Evolutionary conservation across 1,284 basidiomycete species (phyloP), one percentile per base, ranked within the genome.

Genomic region (Boletus sp.): DNA sequence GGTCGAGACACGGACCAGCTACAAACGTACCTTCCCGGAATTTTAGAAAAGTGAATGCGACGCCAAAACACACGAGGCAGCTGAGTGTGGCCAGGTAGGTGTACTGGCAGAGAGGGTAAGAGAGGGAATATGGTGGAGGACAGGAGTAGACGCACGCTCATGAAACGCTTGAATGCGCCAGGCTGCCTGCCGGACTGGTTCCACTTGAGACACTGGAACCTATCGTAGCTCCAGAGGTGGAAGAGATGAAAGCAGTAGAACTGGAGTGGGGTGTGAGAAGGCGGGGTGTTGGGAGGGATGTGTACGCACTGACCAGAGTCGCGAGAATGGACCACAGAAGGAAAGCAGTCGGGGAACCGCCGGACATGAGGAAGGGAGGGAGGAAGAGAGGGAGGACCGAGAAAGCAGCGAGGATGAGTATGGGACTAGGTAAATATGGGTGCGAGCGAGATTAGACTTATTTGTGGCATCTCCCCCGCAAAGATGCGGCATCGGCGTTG

Each of bases 161-260:
- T 88, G 61, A 88, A 73, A 48, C 85, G 76, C 68, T 84, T 88
- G 74, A 88, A 88, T 16, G 85, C 79, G 47, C 86, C 85, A 49
- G 82, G 83, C 62, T 84, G 83, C 43, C 83, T 74, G 34, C 83
- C 83, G 20, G 80, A 74, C 55, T 72, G 52, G 51, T 65, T 72
- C 86, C 85, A 88, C 65, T 70, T 75, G 43, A 88, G 66, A 64
- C 86, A 88, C 51, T 78, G 73, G 65, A 88, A 84, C 53, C 67
- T 75, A 68, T 88, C 85, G 58, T 88, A 88, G 54, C 69, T 72
- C 82, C 84, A 88, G 25, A 88, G 72, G 63, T 88, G 85, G 55
- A 77, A 70, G 36, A 84, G 57, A 46, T 88, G 72, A 59, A 86
- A 86, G 33, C 67, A 57, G 48, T 79, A 72, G 59, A 88, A 88